A percentile compares a stretch with the other conserved stretches of the same genome.
Conservation (phyloP, 176 grass and related monocot genomes). For the Alopecurus myosuroides region DNA sequence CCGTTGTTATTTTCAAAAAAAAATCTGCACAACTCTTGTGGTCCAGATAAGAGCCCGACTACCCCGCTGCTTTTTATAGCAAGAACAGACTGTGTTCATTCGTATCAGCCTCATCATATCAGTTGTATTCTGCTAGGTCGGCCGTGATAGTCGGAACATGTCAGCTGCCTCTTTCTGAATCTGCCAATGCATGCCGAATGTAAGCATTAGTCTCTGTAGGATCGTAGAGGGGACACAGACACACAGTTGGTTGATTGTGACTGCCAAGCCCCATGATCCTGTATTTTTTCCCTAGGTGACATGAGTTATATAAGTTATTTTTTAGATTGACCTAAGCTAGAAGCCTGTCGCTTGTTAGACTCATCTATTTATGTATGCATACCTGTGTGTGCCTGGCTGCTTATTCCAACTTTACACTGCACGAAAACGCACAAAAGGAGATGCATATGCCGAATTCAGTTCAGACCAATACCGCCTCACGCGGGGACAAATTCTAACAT, state of each 20-base stretch:
- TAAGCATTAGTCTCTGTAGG: neutral
- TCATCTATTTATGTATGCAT: neutral
- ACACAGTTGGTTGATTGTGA: neutral
- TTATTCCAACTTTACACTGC: neutral
- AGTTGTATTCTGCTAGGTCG: neutral
- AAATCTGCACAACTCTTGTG: too few species aligned
- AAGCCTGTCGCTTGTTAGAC: neutral
- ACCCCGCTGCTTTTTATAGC: neutral
- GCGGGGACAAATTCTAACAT: too few species aligned
- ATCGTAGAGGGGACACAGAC: neutral
- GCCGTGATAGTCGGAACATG: neutral
- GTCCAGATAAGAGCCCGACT: neutral
- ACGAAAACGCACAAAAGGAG: neutral
- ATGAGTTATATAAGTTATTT: neutral
- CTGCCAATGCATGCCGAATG: neutral
- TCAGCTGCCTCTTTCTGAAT: neutral
- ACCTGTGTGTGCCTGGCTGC: neutral
- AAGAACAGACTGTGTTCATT: neutral
- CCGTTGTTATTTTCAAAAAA: neutral
- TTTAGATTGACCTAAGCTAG: neutral
- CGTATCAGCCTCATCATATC: neutral
- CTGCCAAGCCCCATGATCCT: neutral
- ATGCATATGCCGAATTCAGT: too few species aligned
- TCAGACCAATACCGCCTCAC: too few species aligned
- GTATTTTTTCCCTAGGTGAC: neutral